These are phyloP conservation scores for Eurotiales sp. DNA, from an alignment of 2,329 filamentous ascomycete genomes.

Conservation along the genomic window DNA sequence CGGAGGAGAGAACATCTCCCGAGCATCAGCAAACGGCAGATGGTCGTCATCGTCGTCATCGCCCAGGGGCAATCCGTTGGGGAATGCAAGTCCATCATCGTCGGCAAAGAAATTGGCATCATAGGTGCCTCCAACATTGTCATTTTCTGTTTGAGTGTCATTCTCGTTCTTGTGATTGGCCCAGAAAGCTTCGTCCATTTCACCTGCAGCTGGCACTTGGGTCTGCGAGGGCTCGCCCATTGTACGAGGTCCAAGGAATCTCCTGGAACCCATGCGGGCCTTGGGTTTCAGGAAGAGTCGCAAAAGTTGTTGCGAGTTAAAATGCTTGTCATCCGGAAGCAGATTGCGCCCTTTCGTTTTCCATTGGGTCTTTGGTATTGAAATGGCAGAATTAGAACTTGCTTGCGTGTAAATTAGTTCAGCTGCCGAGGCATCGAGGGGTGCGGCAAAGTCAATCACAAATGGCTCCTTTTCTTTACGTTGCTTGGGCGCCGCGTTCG, in stretches of 20 bases:
- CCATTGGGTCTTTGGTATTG: constrained; percentile 89
- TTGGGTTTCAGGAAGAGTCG: constrained; percentile 93
- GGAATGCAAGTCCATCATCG: constrained; percentile 56
- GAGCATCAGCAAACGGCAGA: constrained; percentile 46
- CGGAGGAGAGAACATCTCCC: constrained; percentile 46
- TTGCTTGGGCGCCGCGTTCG: constrained; percentile 49
- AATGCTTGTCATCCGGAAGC: constrained; percentile 95
- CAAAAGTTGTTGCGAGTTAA: constrained; percentile 87
- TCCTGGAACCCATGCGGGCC: constrained; percentile 70
- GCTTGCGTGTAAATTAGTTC: constrained; percentile 80
- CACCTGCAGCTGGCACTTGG: constrained; percentile 61
- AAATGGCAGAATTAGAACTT: constrained; percentile 74
- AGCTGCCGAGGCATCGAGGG: constrained; percentile 66
- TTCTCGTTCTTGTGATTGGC: constrained; percentile 61
- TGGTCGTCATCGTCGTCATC: constrained; percentile 46
- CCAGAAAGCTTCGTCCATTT: constrained; percentile 97
- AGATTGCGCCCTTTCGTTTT: constrained; percentile 90
- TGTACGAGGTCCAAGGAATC: constrained; percentile 47
- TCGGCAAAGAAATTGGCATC: constrained; percentile 93
- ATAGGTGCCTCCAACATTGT: constrained; percentile 71
- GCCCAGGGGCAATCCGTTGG: constrained; percentile 43
- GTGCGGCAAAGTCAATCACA: constrained; percentile 81
- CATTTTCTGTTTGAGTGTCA: constrained; percentile 43
- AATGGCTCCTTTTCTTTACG: constrained; percentile 97
- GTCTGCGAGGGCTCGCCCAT: constrained; percentile 38